These are phyloP conservation scores for Beauveria sp. DNA, from an alignment of 2,329 filamentous ascomycete genomes.

Conservation along the genomic window DNA sequence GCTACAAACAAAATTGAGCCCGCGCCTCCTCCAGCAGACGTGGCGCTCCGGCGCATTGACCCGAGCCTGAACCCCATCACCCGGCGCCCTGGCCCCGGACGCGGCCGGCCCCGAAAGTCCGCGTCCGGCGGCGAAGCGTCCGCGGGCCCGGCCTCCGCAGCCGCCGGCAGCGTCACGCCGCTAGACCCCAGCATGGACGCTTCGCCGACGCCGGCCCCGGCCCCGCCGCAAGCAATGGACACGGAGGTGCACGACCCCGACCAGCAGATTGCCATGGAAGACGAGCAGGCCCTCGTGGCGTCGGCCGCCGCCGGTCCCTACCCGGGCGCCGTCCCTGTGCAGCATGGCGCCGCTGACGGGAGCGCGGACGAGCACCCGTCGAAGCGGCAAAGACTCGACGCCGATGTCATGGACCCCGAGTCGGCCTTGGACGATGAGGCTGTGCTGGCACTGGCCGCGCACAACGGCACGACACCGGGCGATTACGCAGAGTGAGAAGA, in stretches of 20 bases:
- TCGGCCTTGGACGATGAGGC: slow-evolving; percentile 39
- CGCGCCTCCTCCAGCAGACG: slow-evolving; percentile 27
- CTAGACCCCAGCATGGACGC: neutral
- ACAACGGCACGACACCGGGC: slow-evolving; percentile 32
- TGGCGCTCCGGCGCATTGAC: slow-evolving; percentile 32
- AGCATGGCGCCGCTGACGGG: neutral
- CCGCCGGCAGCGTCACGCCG: neutral
- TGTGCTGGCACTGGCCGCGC: slow-evolving; percentile 39
- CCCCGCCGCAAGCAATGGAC: neutral
- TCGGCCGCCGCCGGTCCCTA: neutral
- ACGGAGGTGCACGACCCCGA: neutral
- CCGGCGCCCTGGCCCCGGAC: slow-evolving; percentile 50
- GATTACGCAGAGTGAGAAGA: slow-evolving; percentile 36
- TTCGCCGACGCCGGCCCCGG: neutral
- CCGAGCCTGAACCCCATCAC: slow-evolving; percentile 52
- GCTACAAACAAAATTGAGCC: slow-evolving; percentile 46
- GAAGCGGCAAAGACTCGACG: slow-evolving; percentile 35
- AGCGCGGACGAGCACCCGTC: slow-evolving; percentile 25
- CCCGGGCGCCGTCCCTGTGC: neutral
- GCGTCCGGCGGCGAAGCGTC: neutral
- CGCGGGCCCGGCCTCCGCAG: neutral
- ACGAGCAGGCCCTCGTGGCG: slow-evolving; percentile 1
- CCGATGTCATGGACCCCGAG: slow-evolving; percentile 24
- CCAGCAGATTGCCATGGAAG: slow-evolving; percentile 3
- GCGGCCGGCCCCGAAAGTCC: slow-evolving; percentile 44